Evolutionary conservation across 78 protist species (phyloP).

Genomic region (Dictyostelium firmibasis): DNA sequence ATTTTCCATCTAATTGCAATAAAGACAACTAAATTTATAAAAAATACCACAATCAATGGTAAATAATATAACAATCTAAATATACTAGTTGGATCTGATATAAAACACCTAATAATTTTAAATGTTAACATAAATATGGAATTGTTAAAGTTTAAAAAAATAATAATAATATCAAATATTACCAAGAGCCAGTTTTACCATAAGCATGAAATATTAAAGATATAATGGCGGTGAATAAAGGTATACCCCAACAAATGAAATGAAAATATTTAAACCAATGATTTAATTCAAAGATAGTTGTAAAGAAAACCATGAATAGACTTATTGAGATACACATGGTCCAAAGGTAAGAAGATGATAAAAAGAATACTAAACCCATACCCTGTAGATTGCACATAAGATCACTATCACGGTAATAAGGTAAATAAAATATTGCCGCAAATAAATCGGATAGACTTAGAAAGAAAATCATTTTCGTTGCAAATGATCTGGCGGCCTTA

Average conservation of each 20-base stretch:
- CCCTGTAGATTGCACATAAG: slow-evolving; percentile 56
- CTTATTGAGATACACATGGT: slow-evolving; percentile 59
- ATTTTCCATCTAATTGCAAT: slow-evolving; percentile 41
- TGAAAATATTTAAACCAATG: slow-evolving; percentile 38
- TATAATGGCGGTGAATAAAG: slow-evolving; percentile 18
- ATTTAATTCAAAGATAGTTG: slow-evolving; percentile 10
- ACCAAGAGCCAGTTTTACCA: slow-evolving; percentile 66
- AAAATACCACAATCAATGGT: slow-evolving; percentile 55
- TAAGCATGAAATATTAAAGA: slow-evolving; percentile 48
- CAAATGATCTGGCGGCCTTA: slow-evolving; percentile 32
- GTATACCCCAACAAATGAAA: slow-evolving; percentile 54
- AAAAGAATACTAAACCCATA: slow-evolving; percentile 46
- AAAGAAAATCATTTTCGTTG: slow-evolving; percentile 45
- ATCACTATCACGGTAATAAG: slow-evolving; percentile 24
- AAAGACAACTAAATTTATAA: slow-evolving; percentile 46
- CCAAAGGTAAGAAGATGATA: slow-evolving; percentile 62
- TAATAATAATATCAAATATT: not conserved
- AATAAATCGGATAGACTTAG: slow-evolving; percentile 29
- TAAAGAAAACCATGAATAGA: slow-evolving; percentile 39
- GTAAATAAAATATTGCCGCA: slow-evolving; percentile 27
- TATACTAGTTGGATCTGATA: slow-evolving; percentile 42
- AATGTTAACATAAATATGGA: not conserved
- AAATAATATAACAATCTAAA: slow-evolving; percentile 47
- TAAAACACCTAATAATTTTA: slow-evolving; percentile 11
- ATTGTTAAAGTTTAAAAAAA: no score